Evolutionary conservation across 2,329 filamentous ascomycete species (phyloP), one percentile per base, ranked within the genome.

Genomic region (Penicillium palitans): DNA sequence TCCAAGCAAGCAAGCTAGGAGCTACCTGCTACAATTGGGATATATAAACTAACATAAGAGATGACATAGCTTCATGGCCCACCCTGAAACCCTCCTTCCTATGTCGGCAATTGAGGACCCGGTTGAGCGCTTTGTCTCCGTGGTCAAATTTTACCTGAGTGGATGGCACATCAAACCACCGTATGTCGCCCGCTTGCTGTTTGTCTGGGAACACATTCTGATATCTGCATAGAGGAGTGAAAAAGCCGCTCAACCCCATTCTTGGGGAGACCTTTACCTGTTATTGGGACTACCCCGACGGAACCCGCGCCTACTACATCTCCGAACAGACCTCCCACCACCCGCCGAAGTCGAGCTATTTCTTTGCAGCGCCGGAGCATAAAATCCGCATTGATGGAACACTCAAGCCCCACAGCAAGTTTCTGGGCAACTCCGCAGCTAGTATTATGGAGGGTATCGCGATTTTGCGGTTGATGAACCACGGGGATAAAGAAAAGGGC

Each of bases 91-190:
- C 71, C 87, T 99, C 33, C 86, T 99, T 5, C 88, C 90, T 35
- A 95, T 98, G 76, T 85, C 93, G 45, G 80, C 86, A 47, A 90
- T 97, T 67, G 90, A 98, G 52, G 93, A 99, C 71, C 93, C 95
- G 1, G 81, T 91, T 57, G 82, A 93, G 70, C 87, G 95, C 74
- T 99, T 99, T 72, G 87, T 98, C 31, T 90, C 92, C 15, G 95
- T 99, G 50, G 91, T 97, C 72, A 97, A 96, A 78, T 99, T 99
- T 76, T 99, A 99, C 76, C 82, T 99, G 45, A 96, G 92, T 76
- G 95, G 95, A 70, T 99, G 95, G 95, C 95, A 99, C 76, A 97
- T 99, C 74, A 95, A 93, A 77, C 95, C 95, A 71, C 90, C 92
- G 91, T 96, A 84, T 72, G 90, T 83, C 50, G 8, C 51, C 53